Evolutionary conservation across 306 rosid genomes (phyloP).

Genomic region (Rubus parviflorus): DNA sequence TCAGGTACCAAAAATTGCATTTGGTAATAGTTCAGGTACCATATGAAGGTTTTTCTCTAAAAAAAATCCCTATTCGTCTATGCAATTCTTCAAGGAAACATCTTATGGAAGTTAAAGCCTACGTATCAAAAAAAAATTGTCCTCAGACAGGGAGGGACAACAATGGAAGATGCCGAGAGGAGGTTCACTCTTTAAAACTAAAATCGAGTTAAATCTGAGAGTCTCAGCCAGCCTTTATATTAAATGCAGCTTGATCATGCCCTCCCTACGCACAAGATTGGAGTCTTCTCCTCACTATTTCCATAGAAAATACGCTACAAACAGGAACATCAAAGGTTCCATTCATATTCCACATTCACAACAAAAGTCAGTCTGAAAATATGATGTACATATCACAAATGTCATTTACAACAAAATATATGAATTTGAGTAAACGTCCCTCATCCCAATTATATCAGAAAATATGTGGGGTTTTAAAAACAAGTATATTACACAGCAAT

Average conservation of each 20-base stretch:
- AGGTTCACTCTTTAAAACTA: no score
- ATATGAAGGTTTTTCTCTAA: no score
- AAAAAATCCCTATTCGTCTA: no score
- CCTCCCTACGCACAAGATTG: background rate
- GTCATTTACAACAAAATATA: constrained; percentile 14
- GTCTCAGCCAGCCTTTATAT: no score
- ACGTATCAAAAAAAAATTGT: no score
- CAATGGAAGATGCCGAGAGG: no score
- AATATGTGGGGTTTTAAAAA: background rate
- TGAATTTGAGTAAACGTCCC: background rate
- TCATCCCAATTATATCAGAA: constrained; percentile 14
- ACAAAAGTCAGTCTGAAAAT: background rate
- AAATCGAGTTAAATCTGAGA: no score
- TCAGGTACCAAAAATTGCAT: no score
- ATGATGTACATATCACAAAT: constrained; percentile 16
- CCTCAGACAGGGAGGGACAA: no score
- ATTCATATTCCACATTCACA: background rate
- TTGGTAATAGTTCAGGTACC: no score
- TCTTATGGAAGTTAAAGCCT: no score
- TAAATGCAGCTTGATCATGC: background rate
- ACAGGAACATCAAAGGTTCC: background rate
- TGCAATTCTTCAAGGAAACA: no score
- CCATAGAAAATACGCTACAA: background rate
- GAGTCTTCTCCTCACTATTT: background rate
- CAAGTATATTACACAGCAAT: constrained; percentile 24